These are phyloP conservation scores for Starmera amethionina DNA, from an alignment of 805 yeast genomes.

Conservation along the genomic window DNA sequence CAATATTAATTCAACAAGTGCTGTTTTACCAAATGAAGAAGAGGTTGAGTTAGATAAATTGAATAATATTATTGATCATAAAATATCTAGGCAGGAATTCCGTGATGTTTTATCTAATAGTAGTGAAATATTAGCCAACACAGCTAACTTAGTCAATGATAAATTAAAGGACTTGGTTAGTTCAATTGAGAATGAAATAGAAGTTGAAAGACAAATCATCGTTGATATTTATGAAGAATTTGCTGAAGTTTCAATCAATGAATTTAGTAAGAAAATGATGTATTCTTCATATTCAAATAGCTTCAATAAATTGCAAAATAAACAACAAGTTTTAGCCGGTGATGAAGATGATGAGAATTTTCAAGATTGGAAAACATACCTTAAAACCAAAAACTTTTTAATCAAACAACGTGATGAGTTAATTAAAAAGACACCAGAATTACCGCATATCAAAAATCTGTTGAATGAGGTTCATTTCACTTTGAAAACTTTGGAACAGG, in stretches of 20 bases:
- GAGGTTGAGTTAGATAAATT: conserved; percentile 23
- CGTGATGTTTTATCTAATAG: conserved; percentile 31
- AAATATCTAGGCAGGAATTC: conserved; percentile 36
- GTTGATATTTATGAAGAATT: conserved; percentile 67
- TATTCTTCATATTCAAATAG: conserved; percentile 17
- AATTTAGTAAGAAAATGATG: conserved; percentile 53
- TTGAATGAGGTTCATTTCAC: conserved; percentile 28
- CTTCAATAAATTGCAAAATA: conserved; percentile 12
- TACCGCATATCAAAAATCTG: conserved; percentile 20
- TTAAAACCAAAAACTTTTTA: conserved; percentile 43
- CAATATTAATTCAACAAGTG: conserved; percentile 28
- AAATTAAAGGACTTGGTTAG: conserved; percentile 21
- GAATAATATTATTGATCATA: conserved; percentile 24
- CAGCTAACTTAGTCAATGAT: conserved; percentile 23
- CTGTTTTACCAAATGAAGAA: conserved; percentile 22
- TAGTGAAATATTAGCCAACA: conserved; percentile 18
- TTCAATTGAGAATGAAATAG: conserved; percentile 25
- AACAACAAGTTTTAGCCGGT: not conserved
- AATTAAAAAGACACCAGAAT: conserved; percentile 23
- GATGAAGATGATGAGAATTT: conserved; percentile 27
- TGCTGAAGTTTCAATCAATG: conserved; percentile 56
- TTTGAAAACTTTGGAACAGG: conserved; percentile 41
- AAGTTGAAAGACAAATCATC: conserved; percentile 31
- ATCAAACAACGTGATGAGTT: conserved; percentile 46
- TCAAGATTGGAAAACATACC: conserved; percentile 53